Percentiles rank a stretch among this genome's conserved stretches.
Evolutionary conservation across 1,284 basidiomycete species (phyloP).

Genomic region (Moesziomyces sp.): DNA sequence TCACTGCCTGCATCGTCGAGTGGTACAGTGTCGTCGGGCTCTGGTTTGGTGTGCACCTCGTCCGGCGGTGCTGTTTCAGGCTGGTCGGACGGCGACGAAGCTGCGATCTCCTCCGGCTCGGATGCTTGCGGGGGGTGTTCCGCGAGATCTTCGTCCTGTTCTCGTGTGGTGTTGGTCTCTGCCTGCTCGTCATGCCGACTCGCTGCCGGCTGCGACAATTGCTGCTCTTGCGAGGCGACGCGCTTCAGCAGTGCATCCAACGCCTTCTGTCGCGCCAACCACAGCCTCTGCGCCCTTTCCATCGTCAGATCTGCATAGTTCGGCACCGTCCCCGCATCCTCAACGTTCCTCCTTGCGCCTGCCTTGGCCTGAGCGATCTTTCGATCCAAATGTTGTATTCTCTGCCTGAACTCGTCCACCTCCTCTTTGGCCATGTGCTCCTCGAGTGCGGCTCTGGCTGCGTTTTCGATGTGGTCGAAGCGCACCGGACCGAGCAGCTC

Average conservation of each 20-base stretch:
- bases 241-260: conserved; percentile 43
- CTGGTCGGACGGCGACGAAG: not conserved
- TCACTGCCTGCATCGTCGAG: not conserved
- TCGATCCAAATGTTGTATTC: conserved; percentile 48
- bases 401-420: conserved; percentile 35
- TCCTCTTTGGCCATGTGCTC: conserved; percentile 75
- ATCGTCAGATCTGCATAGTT: conserved; percentile 47
- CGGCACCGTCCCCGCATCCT: not conserved
- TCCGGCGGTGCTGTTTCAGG: not conserved
- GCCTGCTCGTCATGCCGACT: not conserved
- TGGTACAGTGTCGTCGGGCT: not conserved
- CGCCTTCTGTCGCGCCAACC: conserved; percentile 48
- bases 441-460: conserved; percentile 78
- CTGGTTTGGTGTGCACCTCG: not conserved
- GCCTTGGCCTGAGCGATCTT: conserved; percentile 20
- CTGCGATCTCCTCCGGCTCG: not conserved
- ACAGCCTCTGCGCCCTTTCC: conserved; percentile 46
- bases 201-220: not conserved
- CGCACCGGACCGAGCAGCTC: conserved; percentile 76
- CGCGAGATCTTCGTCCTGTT: not conserved
- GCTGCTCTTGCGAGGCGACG: not conserved
- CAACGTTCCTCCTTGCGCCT: not conserved
- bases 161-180: no score
- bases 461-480: conserved; percentile 82
- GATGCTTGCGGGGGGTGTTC: no score